Base-by-base conservation (phyloP, 2,329 filamentous ascomycete genomes). In the Chlorencoelia australis region DNA sequence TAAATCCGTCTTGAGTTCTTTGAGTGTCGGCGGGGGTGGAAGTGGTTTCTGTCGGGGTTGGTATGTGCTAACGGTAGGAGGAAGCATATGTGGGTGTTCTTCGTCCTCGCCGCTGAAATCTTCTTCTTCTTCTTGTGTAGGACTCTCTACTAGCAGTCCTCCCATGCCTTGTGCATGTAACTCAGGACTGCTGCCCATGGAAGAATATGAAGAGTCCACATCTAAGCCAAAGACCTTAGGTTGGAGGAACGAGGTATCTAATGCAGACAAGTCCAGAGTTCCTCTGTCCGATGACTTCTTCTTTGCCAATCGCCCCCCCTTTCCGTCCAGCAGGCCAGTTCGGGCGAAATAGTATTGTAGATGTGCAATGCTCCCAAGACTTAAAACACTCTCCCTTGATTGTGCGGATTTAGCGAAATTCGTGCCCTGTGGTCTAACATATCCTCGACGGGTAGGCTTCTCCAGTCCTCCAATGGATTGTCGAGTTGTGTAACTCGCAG, bases 341-440 rank as follows among this genome's bases (percentile, higher is more conserved):
- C 91, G 73, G 22, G 91, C 89, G 64, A 98, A 98, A 63, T 96
- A 98, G 63, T 96, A 94, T 61, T 98, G 91, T 54, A 98, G 67
- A 64, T 98, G 91, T 38, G 88, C 86, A 52, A 98, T 98, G 60
- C 88, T 95, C 37, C 91, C 91, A 44, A 98, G 64, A 55, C 86
- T 94, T 75, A 96, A 81, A 47, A 98, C 91, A 56, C 88, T 95
- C 59, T 98, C 89, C 45, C 91, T 73, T 33, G 86, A 86, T 55
- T 78, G 79, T 30, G 91, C 91, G 39, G 88, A 95, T 41, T 83
- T 82, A 17, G 91, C 85, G 59, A 96, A 98, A 53, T 87, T 52
- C 14, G 55, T 58, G 21, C 54, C 55, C 39, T 58, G 54, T 11
- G 55, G 54, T 30, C 54, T 45, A 15, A 58, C 54, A 44, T 57